A percentile compares a stretch with the other conserved stretches of the same genome.
These are phyloP conservation scores for Taiozyma sp. DNA, from an alignment of 1,139 yeast genomes.

Conservation along the genomic window DNA sequence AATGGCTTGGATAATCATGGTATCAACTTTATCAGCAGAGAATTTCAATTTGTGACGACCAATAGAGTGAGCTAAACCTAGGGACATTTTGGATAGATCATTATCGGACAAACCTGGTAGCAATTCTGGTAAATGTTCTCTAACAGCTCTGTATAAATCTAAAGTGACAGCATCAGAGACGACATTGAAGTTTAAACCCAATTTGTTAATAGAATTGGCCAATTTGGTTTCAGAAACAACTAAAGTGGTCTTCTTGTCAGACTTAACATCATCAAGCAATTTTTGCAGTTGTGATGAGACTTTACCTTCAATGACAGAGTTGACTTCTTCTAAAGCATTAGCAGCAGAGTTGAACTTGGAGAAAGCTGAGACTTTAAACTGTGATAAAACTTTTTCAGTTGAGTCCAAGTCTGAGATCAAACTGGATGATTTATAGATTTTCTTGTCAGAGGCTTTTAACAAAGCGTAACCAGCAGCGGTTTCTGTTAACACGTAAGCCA, in stretches of 20 bases:
- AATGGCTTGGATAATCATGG: slow-evolving; percentile 98
- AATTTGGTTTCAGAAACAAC: slow-evolving; percentile 93
- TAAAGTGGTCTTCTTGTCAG: slow-evolving; percentile 84
- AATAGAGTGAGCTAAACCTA: slow-evolving; percentile 95
- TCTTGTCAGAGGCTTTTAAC: slow-evolving; percentile 95
- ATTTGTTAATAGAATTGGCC: slow-evolving; percentile 93
- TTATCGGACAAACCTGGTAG: slow-evolving; percentile 88
- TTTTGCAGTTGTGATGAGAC: slow-evolving; percentile 80
- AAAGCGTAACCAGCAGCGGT: slow-evolving; percentile 98
- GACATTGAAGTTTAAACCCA: slow-evolving; percentile 82
- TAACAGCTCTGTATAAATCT: slow-evolving; percentile 91
- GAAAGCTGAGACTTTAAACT: slow-evolving; percentile 89
- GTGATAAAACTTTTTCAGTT: slow-evolving; percentile 72
- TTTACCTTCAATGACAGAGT: slow-evolving; percentile 86
- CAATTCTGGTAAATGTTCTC: slow-evolving; percentile 88
- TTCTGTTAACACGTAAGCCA: slow-evolving; percentile 96
- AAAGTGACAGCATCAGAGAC: slow-evolving; percentile 93
- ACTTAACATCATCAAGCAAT: slow-evolving; percentile 72
- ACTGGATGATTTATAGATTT: slow-evolving; percentile 80
- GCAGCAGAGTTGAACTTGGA: slow-evolving; percentile 94
- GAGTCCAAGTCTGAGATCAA: slow-evolving; percentile 74
- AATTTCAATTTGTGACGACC: slow-evolving; percentile 98
- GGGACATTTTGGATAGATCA: slow-evolving; percentile 88
- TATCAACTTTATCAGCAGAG: slow-evolving; percentile 96
- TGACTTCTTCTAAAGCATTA: slow-evolving; percentile 93